Percentiles rank a stretch among this genome's conserved stretches.
Conservation (phyloP, 805 yeast species). For the Wickerhamomyces chambardii region DNA sequence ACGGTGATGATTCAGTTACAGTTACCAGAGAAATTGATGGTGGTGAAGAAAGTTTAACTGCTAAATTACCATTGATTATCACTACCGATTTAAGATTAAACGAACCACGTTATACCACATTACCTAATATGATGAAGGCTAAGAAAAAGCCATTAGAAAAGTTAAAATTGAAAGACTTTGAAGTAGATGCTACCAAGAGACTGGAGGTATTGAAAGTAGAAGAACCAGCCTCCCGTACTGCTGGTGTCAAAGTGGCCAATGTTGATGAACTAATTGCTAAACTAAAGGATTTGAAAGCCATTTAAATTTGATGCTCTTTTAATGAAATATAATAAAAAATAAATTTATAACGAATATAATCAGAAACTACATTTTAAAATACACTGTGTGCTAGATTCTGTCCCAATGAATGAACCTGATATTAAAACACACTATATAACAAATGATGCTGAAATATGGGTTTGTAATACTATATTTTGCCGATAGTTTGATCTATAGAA, state of each 20-base stretch:
- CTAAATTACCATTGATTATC: slow-evolving; percentile 75
- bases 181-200: slow-evolving; percentile 54
- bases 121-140: slow-evolving; percentile 97
- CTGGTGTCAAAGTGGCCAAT: slow-evolving; percentile 71
- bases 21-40: slow-evolving; percentile 95
- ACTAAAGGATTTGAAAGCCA: slow-evolving; percentile 68
- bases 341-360: no score
- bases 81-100: slow-evolving; percentile 93
- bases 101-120: slow-evolving; percentile 91
- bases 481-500: no score
- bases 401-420: no score
- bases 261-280: slow-evolving; percentile 80
- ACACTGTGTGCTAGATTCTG: no score
- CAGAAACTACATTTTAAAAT: no score
- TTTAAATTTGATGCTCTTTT: slow-evolving; percentile 24
- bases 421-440: no score
- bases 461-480: no score
- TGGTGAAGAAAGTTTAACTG: slow-evolving; percentile 76
- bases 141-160: slow-evolving; percentile 88
- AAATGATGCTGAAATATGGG: no score
- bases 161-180: slow-evolving; percentile 56
- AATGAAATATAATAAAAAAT: no score
- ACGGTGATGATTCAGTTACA: slow-evolving; percentile 40
- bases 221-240: slow-evolving; percentile 78
- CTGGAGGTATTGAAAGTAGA: slow-evolving; percentile 63